Evolutionary conservation across 1,284 basidiomycete genomes (phyloP), one percentile per base, ranked within the genome.

Genomic region (Tylopilus orsonianus): DNA sequence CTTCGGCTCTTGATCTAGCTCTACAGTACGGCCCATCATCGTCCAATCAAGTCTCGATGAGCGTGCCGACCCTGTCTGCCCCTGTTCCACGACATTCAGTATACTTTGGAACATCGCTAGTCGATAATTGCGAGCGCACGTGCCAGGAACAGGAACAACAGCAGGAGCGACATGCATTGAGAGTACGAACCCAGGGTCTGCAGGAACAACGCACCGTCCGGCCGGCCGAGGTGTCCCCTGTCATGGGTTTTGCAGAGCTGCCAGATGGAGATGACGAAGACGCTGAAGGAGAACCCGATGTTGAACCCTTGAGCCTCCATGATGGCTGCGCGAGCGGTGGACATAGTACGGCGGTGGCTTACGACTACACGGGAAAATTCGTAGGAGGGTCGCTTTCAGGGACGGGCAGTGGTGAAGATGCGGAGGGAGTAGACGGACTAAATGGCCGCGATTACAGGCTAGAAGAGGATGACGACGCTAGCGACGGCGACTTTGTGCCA

Each of bases 121-220:
- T 68, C 54, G 55, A 50, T 53, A 56, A 54, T 52, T 66, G 64
- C 53, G 66, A 66, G 44, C 66, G 64, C 65, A 69, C 64, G 63
- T 66, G 67, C 47, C 66, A 66, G 67, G 64, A 69, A 67, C 64
- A 66, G 63, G 67, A 66, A 67, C 66, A 54, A 8, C 62, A 68
- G 36, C 61, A 64, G 14, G 66, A 66, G 44, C 61, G 66, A 9
- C 67, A 63, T 46, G 67, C 58, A 14, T 26, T 66, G 44, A 52
- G 66, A 48, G 61, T 66, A 48, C 59, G 50, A 20, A 68, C 67
- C 5, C 67, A 68, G 53, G 66, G 56, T 50, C 48, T 67, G 27
- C 64, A 66, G 32, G 62, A 67, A 38, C 64, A 66, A 41, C 57
- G 54, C 35, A 66, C 64, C 41, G 64, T 66, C 9, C 52, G 67